Conservation (phyloP, 495 filamentous ascomycete genomes). For the Immersiella caudata region DNA sequence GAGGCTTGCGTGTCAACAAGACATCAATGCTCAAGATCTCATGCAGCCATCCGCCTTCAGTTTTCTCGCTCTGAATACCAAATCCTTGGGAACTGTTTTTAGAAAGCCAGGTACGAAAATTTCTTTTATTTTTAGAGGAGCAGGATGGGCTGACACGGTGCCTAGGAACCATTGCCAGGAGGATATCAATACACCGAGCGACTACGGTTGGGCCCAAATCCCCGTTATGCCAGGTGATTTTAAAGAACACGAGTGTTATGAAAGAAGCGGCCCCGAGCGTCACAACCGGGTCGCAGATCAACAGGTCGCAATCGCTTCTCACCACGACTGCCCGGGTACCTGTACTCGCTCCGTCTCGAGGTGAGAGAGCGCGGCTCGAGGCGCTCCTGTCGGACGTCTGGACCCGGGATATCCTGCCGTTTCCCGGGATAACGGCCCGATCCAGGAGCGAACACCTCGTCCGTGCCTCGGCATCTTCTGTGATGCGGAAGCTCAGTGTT, state of each 20-base stretch:
- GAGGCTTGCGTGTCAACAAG: conserved; percentile 47
- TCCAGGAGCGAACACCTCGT: conserved; percentile 67
- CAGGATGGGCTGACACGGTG: conserved; percentile 12
- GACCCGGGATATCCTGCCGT: conserved; percentile 80
- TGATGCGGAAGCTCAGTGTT: conserved; percentile 83
- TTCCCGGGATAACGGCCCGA: conserved; percentile 75
- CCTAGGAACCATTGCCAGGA: conserved; percentile 67
- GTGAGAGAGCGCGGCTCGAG: conserved; percentile 79
- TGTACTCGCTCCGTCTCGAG: conserved; percentile 67
- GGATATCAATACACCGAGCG: conserved; percentile 79
- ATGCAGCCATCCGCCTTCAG: conserved; percentile 53
- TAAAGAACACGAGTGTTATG: conserved; percentile 81
- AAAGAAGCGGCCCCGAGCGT: conserved; percentile 50
- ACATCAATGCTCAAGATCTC: conserved; percentile 45
- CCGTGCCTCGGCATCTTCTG: conserved; percentile 69
- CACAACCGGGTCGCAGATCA: conserved; percentile 54
- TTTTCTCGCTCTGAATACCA: conserved; percentile 68
- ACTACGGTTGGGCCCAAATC: conserved; percentile 66
- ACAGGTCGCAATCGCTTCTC: conserved; percentile 71
- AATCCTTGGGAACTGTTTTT: conserved; percentile 72
- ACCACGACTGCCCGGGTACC: conserved; percentile 62
- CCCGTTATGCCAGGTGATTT: conserved; percentile 72
- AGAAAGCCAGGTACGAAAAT: conserved; percentile 59
- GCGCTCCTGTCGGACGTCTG: conserved; percentile 75
- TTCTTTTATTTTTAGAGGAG: no score